Evolutionary conservation across 306 rosid species (phyloP).

Genomic region (Castanea sativa): DNA sequence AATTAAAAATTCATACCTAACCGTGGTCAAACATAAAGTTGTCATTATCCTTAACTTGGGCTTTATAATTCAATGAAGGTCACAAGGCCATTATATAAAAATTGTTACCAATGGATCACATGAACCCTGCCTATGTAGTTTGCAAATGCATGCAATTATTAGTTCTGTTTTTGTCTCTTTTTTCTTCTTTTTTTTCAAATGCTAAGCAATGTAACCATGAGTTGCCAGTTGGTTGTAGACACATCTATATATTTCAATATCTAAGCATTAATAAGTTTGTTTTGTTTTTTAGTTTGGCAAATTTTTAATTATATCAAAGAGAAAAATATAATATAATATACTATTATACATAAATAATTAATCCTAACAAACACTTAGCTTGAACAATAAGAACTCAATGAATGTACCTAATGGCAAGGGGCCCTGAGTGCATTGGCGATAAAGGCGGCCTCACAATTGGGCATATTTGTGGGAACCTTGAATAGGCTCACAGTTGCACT

Average conservation of each 20-base stretch:
- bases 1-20: slow-evolving; percentile 2
- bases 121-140: background rate
- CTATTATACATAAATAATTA: too few species aligned
- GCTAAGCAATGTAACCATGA: background rate
- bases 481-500: too few species aligned
- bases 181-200: background rate
- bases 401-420: too few species aligned
- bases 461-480: too few species aligned
- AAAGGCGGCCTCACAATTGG: too few species aligned
- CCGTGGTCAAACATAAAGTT: background rate
- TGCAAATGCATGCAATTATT: background rate
- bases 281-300: too few species aligned
- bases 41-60: background rate
- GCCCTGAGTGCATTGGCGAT: too few species aligned
- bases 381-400: too few species aligned
- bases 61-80: background rate
- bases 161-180: background rate
- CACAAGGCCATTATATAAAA: background rate
- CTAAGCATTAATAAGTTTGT: too few species aligned
- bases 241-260: background rate
- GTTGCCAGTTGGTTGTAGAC: background rate
- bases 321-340: too few species aligned
- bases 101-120: background rate
- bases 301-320: too few species aligned
- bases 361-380: too few species aligned